Conservation (phyloP, 1,139 yeast species). For the Magnusiomyces magnusii region DNA sequence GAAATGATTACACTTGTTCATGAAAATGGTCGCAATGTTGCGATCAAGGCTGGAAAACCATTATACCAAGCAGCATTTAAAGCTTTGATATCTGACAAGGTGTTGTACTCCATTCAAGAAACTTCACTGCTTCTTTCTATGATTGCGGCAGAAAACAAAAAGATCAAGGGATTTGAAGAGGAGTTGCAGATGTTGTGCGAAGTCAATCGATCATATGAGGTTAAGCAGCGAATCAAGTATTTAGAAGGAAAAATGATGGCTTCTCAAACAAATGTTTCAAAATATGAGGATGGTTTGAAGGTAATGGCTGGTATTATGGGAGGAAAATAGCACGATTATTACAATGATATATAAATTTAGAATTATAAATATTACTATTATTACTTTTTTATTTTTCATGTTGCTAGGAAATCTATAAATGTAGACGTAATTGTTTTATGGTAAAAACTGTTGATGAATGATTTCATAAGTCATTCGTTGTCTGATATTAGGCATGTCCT, state of each 20-base stretch:
- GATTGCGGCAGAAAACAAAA: constrained; percentile 51
- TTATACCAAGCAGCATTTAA: constrained; percentile 73
- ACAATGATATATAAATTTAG: no score
- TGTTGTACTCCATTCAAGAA: constrained; percentile 56
- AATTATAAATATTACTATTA: neutral
- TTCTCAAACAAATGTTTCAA: constrained; percentile 36
- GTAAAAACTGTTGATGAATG: constrained; percentile 17
- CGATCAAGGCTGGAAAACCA: constrained; percentile 76
- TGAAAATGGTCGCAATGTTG: constrained; percentile 65
- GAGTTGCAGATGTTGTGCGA: constrained; percentile 54
- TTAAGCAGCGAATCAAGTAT: constrained; percentile 57
- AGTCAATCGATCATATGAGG: constrained; percentile 42
- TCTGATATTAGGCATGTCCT: constrained; percentile 67
- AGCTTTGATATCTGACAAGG: constrained; percentile 50
- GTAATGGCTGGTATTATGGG: constrained; percentile 2
- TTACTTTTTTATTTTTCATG: neutral
- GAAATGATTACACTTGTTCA: constrained; percentile 64
- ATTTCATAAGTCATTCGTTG: constrained; percentile 59
- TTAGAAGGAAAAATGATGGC: constrained; percentile 55
- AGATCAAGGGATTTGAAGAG: constrained; percentile 58
- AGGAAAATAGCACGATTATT: neutral
- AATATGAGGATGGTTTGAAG: constrained; percentile 35
- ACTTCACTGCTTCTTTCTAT: constrained; percentile 48
- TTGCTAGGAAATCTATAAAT: no score
- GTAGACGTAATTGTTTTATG: no score